These are phyloP conservation scores for Heliosperma pusillum DNA, from an alignment of 148 eudicot genomes.

Conservation along the genomic window DNA sequence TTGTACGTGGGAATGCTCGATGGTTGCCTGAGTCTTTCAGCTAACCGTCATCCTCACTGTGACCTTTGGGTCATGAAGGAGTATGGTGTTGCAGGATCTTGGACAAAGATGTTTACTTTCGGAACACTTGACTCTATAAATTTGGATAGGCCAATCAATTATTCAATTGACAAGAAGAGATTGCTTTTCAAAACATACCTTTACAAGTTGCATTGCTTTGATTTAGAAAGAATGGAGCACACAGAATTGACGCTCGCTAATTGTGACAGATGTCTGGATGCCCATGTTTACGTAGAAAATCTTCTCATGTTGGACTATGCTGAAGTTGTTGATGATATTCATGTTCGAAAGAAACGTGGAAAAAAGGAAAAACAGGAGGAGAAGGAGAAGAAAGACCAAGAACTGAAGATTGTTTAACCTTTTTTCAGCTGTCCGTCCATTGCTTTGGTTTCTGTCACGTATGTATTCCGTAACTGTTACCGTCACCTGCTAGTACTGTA, in stretches of 20 bases:
- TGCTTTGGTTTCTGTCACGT: not conserved
- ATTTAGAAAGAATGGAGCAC: constrained; percentile 11
- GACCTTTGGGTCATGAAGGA: constrained; percentile 11
- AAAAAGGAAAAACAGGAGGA: constrained; percentile 9
- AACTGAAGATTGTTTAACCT: not conserved
- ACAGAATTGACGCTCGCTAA: not conserved
- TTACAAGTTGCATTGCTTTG: not conserved
- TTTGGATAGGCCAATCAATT: constrained; percentile 1
- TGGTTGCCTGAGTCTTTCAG: constrained; percentile 6
- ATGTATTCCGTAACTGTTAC: not conserved
- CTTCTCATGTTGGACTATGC: constrained; percentile 15
- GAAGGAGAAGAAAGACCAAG: not conserved
- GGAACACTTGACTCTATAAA: not conserved
- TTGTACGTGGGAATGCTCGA: not conserved
- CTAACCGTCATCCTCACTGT: not conserved
- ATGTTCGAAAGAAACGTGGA: not conserved
- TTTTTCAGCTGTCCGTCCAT: not conserved
- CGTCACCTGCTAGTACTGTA: too few relatives aligned
- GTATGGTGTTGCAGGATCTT: constrained; percentile 6
- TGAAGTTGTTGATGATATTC: not conserved
- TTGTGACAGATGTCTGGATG: not conserved
- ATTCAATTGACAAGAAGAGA: not conserved
- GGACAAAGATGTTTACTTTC: constrained; percentile 10
- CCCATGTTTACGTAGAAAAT: constrained; percentile 6
- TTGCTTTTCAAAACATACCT: not conserved